Base-by-base conservation (phyloP, 495 filamentous ascomycete genomes). In the Tuber melanosporum region DNA sequence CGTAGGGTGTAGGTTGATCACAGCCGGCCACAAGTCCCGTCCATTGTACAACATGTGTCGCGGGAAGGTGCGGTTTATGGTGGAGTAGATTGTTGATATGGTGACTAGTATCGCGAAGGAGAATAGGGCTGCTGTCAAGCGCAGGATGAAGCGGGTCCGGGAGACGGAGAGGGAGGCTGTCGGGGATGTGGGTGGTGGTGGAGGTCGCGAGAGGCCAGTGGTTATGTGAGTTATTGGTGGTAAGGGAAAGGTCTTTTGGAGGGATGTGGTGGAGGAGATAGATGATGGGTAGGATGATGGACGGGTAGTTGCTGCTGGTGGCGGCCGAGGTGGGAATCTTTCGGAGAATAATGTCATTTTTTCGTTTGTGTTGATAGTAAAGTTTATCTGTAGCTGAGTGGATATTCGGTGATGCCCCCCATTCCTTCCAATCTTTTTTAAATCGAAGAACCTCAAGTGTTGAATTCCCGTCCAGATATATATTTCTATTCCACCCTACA, bases 121-220 rank as follows among this genome's bases (percentile, higher is more conserved):
- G 45, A 76, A 80, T 44, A 81, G 57, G 17, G 78, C 49, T 20
- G 79, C 75, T 36, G 78, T 20, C 43, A 81, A 32, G 66, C 80
- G 80, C 26, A 81, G 74, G 36, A 81, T 17, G 39, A 81, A 81
- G 46, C 80, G 80, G 45, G 75, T 49, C 36, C 80, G 79, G 36
- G 80, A 81, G 74, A 81, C 32, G 73, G 70, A 75, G 62, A 81
- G 70, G 47, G 73, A 75, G 41, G 47, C 44, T 32, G 73, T 77
- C 69, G 80, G 74, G 22, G 79, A 80, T 26, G 78, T 69, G 46
- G 77, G 75, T 44, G 73, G 74, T 36, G 36, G 66, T 43, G 42
- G 45, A 7, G 73, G 71, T 26, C 36, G 76, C 41, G 80, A 73
- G 47, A 81, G 73, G 15, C 78, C 52, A 22, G 72, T 73, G 44